Conservation (phyloP, 495 filamentous ascomycete species). For the Penicillium robsamsonii region DNA sequence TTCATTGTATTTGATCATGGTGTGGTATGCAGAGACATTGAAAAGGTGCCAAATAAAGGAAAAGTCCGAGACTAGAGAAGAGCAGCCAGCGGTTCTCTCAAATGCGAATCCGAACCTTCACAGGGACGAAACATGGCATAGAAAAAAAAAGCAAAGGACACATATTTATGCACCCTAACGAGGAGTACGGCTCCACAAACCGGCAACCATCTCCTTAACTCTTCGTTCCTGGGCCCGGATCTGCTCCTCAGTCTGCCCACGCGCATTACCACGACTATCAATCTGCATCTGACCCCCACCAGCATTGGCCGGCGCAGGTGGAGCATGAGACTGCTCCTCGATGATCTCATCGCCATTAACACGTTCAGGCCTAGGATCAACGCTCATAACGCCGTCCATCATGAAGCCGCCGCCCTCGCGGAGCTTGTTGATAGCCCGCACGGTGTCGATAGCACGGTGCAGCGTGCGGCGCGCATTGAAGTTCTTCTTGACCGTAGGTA, state of each 20-base stretch:
- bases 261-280: slow-evolving; percentile 57
- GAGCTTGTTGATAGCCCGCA: slow-evolving; percentile 96
- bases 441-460: slow-evolving; percentile 95
- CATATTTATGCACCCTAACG: slow-evolving; percentile 27
- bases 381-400: slow-evolving; percentile 76
- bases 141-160: neutral
- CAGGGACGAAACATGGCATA: neutral
- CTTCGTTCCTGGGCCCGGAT: slow-evolving; percentile 59
- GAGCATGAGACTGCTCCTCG: slow-evolving; percentile 32
- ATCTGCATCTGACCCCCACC: slow-evolving; percentile 41
- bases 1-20: slow-evolving; percentile 9
- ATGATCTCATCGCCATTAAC: slow-evolving; percentile 45
- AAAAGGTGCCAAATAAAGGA: neutral
- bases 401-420: slow-evolving; percentile 75
- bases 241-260: slow-evolving; percentile 64
- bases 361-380: slow-evolving; percentile 57
- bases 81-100: neutral
- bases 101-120: neutral
- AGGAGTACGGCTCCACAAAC: slow-evolving; percentile 51
- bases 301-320: slow-evolving; percentile 14
- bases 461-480: slow-evolving; percentile 94
- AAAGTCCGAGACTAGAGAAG: neutral
- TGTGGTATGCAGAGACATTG: neutral
- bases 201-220: slow-evolving; percentile 59
- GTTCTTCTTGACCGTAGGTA: slow-evolving; percentile 97